Evolutionary conservation across 2,329 filamentous ascomycete species (phyloP).

Genomic region (Fonsecaea pedrosoi): DNA sequence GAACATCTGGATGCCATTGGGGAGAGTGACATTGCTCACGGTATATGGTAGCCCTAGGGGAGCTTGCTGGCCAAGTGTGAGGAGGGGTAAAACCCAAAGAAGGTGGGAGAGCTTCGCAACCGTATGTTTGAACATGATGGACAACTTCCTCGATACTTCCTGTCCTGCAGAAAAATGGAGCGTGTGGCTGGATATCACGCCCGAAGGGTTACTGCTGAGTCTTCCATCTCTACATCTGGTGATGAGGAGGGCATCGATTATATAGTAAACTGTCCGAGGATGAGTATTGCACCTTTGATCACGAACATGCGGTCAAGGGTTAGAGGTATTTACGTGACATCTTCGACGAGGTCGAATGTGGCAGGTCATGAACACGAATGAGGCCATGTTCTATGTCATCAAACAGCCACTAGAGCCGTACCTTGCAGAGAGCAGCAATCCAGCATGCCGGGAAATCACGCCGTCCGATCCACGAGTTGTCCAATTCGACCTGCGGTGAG

Average conservation of each 20-base stretch:
- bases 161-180: not conserved
- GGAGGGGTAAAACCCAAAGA: not conserved
- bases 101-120: not conserved
- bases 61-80: conserved; percentile 1
- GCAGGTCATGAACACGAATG: not conserved
- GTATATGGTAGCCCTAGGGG: conserved; percentile 7
- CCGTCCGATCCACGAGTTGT: not conserved
- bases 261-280: not conserved
- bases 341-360: not conserved
- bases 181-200: not conserved
- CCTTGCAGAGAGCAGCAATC: not conserved
- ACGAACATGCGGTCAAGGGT: not conserved
- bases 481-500: not conserved
- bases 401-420: not conserved
- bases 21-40: conserved; percentile 15
- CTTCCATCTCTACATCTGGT: not conserved
- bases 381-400: not conserved
- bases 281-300: not conserved
- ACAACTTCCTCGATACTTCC: not conserved
- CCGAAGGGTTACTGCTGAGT: not conserved
- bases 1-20: conserved; percentile 15
- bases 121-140: conserved; percentile 1
- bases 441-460: not conserved
- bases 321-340: not conserved
- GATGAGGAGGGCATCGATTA: not conserved